phyloP scores from a whole-genome alignment of 2,329 filamentous ascomycete species.

The Hysterium pulicare region DNA sequence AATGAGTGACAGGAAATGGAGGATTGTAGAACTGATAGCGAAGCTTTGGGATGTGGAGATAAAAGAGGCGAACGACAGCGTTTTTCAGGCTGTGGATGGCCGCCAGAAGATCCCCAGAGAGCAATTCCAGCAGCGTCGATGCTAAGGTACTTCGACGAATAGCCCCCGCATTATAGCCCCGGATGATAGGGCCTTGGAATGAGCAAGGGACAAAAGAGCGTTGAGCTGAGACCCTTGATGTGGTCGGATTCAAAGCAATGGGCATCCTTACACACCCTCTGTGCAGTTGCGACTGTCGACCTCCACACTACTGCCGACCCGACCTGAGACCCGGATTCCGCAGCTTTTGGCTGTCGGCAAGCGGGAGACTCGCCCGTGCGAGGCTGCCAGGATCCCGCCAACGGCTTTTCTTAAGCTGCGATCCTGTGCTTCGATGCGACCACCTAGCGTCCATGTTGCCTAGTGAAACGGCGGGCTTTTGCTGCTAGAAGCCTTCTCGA shows the following conservation, averaged over 20 bases:
- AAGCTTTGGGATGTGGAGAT: background rate
- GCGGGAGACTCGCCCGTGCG: no score
- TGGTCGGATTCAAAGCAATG: no score
- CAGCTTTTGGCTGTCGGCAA: no score
- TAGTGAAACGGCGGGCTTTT: background rate
- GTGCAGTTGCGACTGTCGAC: background rate
- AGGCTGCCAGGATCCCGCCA: constrained; percentile 6
- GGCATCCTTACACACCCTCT: no score
- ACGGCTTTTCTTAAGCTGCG: constrained; percentile 4
- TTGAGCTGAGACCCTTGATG: no score
- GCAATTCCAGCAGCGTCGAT: constrained; percentile 5
- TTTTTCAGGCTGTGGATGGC: constrained; percentile 18
- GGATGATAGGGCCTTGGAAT: constrained; percentile 4
- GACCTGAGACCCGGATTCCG: no score
- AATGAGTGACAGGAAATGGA: background rate
- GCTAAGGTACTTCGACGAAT: constrained; percentile 19
- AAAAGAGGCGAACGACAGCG: background rate
- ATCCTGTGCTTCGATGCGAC: background rate
- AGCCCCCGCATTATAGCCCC: constrained; percentile 33
- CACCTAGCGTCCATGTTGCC: background rate
- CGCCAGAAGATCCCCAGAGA: constrained; percentile 4
- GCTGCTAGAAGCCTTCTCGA: no score
- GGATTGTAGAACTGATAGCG: background rate
- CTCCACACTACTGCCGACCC: background rate
- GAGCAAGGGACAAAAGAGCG: constrained; percentile 4